Percentiles rank a stretch among this genome's conserved stretches.
Conservation (phyloP, 768 basidiomycete species). For the Tylopilus subfusipes region DNA sequence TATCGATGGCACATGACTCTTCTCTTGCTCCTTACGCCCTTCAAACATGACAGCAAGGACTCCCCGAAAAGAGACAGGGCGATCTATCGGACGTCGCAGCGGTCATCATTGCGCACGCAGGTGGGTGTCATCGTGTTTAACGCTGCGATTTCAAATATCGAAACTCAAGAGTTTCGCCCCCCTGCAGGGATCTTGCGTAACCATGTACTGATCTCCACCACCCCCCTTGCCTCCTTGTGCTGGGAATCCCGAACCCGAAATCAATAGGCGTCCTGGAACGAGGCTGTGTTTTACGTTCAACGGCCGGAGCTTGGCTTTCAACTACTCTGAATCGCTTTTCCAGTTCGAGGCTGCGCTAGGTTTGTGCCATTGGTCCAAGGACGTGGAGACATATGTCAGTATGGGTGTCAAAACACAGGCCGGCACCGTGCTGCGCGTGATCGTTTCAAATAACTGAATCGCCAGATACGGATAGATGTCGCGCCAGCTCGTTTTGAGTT, state of each 20-base stretch:
- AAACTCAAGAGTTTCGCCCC: constrained; percentile 18
- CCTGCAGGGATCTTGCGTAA: neutral
- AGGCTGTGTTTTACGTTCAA: neutral
- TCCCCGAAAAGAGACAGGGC: neutral
- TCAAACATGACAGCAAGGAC: neutral
- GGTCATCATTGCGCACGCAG: neutral
- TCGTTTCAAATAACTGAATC: neutral
- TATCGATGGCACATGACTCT: neutral
- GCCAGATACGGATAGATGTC: neutral
- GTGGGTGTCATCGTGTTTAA: neutral
- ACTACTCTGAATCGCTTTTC: neutral
- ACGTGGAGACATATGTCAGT: neutral
- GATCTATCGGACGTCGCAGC: neutral
- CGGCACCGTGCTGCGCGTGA: neutral
- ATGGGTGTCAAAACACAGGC: neutral
- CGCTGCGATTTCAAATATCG: constrained; percentile 14
- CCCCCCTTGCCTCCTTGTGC: too few species aligned
- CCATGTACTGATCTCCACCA: too few species aligned
- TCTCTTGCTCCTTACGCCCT: neutral
- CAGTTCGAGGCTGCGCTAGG: neutral
- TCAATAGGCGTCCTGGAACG: neutral
- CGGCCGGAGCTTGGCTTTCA: constrained; percentile 4
- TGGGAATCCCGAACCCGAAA: neutral
- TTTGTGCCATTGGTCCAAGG: neutral
- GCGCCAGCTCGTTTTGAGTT: neutral